A percentile compares a stretch with the other conserved stretches of the same genome.
phyloP scores from a whole-genome alignment of 306 rosid species.

The Cucurbita pepo region DNA sequence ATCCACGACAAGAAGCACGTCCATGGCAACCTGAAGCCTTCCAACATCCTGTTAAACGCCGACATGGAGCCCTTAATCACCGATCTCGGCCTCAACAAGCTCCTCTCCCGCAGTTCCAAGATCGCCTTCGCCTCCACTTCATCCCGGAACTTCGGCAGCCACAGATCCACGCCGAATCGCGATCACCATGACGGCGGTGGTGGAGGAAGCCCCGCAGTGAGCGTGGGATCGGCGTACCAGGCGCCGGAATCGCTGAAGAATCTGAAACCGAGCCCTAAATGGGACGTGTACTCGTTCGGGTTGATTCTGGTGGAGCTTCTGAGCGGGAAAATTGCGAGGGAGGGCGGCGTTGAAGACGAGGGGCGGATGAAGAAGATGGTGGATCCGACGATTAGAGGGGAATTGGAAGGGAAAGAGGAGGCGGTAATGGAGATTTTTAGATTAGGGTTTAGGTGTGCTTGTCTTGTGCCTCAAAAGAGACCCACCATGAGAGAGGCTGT shows the following conservation, averaged over 20 bases:
- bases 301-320: constrained; percentile 63
- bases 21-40: constrained; percentile 66
- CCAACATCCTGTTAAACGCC: constrained; percentile 48
- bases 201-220: constrained; percentile 22
- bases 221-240: constrained; percentile 25
- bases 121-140: constrained; percentile 39
- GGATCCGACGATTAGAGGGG: constrained; percentile 40
- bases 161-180: constrained; percentile 6
- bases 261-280: constrained; percentile 40
- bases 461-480: constrained; percentile 56
- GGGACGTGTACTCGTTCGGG: constrained; percentile 91
- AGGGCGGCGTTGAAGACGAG: constrained; percentile 36
- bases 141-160: constrained; percentile 23
- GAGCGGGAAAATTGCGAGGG: constrained; percentile 44
- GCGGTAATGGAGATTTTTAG: constrained; percentile 35
- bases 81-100: constrained; percentile 58
- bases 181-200: constrained; percentile 12
- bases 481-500: constrained; percentile 76
- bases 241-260: constrained; percentile 66
- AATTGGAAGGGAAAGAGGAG: constrained; percentile 47
- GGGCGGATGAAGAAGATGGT: constrained; percentile 36
- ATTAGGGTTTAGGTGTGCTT: constrained; percentile 58
- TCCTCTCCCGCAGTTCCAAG: constrained; percentile 21
- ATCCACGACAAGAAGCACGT: constrained; percentile 82
- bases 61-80: constrained; percentile 58